Conservation (phyloP, 345 rosid genomes). For the Viola odorata region DNA sequence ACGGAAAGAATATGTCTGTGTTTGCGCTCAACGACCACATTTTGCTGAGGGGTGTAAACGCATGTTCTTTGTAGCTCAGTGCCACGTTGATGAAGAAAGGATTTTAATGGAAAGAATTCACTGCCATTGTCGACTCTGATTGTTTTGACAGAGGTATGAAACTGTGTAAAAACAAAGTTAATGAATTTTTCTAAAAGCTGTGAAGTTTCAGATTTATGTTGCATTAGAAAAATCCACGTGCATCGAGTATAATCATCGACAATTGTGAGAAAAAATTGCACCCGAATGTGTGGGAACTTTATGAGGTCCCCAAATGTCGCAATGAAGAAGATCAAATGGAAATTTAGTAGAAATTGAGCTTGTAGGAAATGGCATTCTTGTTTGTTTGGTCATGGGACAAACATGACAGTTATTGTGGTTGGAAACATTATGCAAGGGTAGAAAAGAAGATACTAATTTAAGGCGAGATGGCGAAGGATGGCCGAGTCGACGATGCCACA, state of each 20-base stretch:
- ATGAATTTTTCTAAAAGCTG: not conserved
- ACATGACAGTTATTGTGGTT: not conserved
- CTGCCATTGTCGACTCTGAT: not conserved
- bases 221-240: not conserved
- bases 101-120: not conserved
- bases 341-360: not conserved
- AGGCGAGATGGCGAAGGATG: not conserved
- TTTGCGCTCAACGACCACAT: not conserved
- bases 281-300: not conserved
- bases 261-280: not conserved
- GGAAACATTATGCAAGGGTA: not conserved
- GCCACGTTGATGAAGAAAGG: not conserved
- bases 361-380: not conserved
- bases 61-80: not conserved
- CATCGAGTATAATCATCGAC: not conserved
- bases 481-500: not conserved
- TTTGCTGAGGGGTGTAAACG: not conserved
- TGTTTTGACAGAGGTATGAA: not conserved
- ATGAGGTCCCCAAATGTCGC: not conserved
- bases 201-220: not conserved
- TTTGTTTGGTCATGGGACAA: not conserved
- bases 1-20: not conserved
- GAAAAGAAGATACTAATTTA: not conserved
- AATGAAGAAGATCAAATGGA: not conserved
- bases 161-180: not conserved